These are phyloP conservation scores for Myriosclerotinia duriaeana DNA, from an alignment of 2,329 filamentous ascomycete genomes.

Conservation along the genomic window DNA sequence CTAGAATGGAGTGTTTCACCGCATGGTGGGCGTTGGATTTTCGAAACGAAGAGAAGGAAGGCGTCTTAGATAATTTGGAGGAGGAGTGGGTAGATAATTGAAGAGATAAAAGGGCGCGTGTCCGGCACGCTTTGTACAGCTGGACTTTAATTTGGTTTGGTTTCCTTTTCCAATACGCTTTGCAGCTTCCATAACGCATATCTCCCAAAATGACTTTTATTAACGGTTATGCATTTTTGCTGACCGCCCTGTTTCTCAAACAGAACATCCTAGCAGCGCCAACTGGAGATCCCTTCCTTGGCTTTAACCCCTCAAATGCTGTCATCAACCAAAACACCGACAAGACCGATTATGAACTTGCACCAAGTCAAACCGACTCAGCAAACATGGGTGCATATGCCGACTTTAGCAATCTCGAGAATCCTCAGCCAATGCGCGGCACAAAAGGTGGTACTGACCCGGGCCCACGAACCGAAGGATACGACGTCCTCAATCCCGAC, in stretches of 20 bases:
- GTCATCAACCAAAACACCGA: conserved; percentile 42
- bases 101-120: conserved; percentile 1
- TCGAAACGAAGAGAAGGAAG: not conserved
- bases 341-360: conserved; percentile 44
- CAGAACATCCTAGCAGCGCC: conserved; percentile 28
- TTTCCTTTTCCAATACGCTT: not conserved
- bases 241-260: conserved; percentile 21
- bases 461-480: conserved; percentile 65
- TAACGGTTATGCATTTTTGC: conserved; percentile 11
- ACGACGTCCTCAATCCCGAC: conserved; percentile 69
- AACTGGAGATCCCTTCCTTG: conserved; percentile 41
- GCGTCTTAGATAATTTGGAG: not conserved
- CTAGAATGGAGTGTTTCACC: not conserved
- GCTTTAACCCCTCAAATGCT: conserved; percentile 44
- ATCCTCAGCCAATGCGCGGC: conserved; percentile 58
- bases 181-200: conserved; percentile 3
- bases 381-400: conserved; percentile 52
- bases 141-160: not conserved
- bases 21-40: not conserved
- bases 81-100: not conserved
- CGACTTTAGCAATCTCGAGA: conserved; percentile 52
- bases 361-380: conserved; percentile 52
- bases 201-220: not conserved
- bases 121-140: not conserved
- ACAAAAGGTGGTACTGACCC: conserved; percentile 51